Evolutionary conservation across 805 yeast species (phyloP).

Genomic region (Candida incommunis): DNA sequence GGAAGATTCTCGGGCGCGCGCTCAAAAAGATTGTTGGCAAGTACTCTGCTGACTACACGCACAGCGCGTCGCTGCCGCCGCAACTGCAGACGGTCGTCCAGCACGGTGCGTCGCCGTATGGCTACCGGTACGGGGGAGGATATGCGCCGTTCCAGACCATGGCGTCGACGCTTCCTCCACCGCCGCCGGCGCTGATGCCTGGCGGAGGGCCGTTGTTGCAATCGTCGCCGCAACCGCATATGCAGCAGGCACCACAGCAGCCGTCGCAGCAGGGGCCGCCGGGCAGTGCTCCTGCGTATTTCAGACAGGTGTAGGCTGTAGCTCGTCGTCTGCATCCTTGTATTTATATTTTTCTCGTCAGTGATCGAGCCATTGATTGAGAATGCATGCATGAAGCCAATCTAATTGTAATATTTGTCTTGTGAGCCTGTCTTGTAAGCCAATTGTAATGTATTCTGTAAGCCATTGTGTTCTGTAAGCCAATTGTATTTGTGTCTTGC

Average conservation of each 20-base stretch:
- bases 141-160: background rate
- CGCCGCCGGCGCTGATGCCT: background rate
- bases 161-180: background rate
- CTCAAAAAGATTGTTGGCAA: slow-evolving; percentile 43
- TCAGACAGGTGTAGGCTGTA: background rate
- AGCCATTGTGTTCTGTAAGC: too few species aligned
- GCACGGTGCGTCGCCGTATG: too few species aligned
- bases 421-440: too few species aligned
- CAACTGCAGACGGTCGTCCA: background rate
- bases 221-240: too few species aligned
- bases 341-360: background rate
- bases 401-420: too few species aligned
- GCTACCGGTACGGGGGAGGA: background rate
- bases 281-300: background rate
- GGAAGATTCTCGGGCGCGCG: slow-evolving; percentile 42
- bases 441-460: too few species aligned
- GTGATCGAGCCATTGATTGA: too few species aligned
- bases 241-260: background rate
- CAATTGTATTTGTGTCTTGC: too few species aligned
- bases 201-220: too few species aligned
- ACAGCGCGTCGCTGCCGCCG: background rate
- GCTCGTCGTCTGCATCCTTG: too few species aligned
- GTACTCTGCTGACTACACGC: slow-evolving; percentile 25
- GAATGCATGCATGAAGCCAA: too few species aligned
- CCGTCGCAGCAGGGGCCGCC: background rate